phyloP scores from a whole-genome alignment of 164 flowering plant genomes.

The Umbilicus rupestris region DNA sequence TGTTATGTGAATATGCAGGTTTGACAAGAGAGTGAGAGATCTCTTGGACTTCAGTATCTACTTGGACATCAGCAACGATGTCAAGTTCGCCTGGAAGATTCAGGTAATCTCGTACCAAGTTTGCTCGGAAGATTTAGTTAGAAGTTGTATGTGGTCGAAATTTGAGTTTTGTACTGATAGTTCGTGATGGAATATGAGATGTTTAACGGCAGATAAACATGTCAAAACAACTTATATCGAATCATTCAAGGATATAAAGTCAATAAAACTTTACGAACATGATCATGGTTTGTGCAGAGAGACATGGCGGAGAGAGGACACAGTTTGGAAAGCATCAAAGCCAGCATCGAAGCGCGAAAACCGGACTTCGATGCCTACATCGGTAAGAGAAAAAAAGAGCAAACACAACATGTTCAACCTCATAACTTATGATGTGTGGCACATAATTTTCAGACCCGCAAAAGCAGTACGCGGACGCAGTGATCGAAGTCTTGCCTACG shows the following conservation, averaged over 20 bases:
- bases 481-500: conserved; percentile 91
- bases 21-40: conserved; percentile 74
- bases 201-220: not conserved
- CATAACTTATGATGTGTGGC: no score
- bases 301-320: conserved; percentile 99
- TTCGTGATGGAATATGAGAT: no score
- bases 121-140: not conserved
- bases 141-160: not conserved
- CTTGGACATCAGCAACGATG: conserved; percentile 96
- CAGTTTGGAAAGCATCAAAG: conserved; percentile 95
- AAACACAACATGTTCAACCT: not conserved
- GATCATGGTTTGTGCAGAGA: conserved; percentile 37
- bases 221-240: not conserved
- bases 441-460: conserved; percentile 93
- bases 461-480: conserved; percentile 94
- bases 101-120: conserved; percentile 38
- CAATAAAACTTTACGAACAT: not conserved
- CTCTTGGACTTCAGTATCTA: conserved; percentile 97
- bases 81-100: conserved; percentile 97
- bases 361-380: conserved; percentile 97
- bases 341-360: conserved; percentile 94
- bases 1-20: conserved; percentile 32
- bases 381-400: conserved; percentile 30
- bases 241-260: not conserved
- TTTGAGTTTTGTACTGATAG: not conserved